phyloP scores from a whole-genome alignment of 495 filamentous ascomycete species.

The Penicillium samsonianum region DNA sequence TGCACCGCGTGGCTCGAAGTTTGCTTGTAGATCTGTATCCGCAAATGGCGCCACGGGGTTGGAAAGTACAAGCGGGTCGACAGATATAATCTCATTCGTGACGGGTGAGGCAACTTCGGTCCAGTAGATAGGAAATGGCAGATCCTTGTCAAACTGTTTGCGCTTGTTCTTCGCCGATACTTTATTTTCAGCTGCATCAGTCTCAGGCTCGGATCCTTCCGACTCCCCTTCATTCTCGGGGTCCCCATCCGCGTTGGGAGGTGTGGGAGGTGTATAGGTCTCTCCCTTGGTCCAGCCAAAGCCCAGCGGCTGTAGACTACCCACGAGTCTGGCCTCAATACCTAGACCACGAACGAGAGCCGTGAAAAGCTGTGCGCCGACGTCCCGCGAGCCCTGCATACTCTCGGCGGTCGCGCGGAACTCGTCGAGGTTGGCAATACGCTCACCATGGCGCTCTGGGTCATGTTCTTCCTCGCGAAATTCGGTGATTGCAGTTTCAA shows the following conservation, averaged over 20 bases:
- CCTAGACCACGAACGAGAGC: slow-evolving; percentile 81
- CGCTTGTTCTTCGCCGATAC: slow-evolving; percentile 14
- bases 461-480: slow-evolving; percentile 66
- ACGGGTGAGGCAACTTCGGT: slow-evolving; percentile 81
- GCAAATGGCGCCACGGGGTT: slow-evolving; percentile 65
- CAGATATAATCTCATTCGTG: slow-evolving; percentile 72
- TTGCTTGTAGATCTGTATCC: slow-evolving; percentile 69
- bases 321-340: slow-evolving; percentile 77
- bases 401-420: slow-evolving; percentile 68
- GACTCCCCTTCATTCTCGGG: slow-evolving; percentile 18
- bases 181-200: slow-evolving; percentile 5
- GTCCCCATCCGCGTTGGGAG: slow-evolving; percentile 44
- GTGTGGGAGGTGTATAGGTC: slow-evolving; percentile 44
- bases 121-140: slow-evolving; percentile 90
- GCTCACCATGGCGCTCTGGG: slow-evolving; percentile 69
- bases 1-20: slow-evolving; percentile 78
- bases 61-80: slow-evolving; percentile 71
- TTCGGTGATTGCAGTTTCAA: slow-evolving; percentile 64
- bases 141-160: slow-evolving; percentile 59
- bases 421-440: slow-evolving; percentile 60
- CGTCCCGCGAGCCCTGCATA: slow-evolving; percentile 81
- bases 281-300: slow-evolving; percentile 91
- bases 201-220: slow-evolving; percentile 19
- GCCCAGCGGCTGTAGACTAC: slow-evolving; percentile 82
- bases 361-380: slow-evolving; percentile 88